Conservation (phyloP, 208 protist species). For the Leishmania aethiopica region DNA sequence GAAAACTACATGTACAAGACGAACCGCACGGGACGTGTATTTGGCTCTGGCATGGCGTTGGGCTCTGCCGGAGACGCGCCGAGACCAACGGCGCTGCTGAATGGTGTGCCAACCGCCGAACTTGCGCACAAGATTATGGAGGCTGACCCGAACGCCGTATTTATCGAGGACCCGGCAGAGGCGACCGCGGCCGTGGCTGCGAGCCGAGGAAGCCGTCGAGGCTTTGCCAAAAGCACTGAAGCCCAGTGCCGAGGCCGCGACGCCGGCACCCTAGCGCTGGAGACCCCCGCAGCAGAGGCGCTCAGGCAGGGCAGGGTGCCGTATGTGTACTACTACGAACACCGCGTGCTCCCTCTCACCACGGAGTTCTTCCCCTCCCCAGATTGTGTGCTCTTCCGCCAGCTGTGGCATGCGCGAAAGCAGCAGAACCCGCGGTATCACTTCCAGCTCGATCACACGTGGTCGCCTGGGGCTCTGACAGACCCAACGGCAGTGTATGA, state of each 20-base stretch:
- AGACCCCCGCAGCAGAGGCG: conserved; percentile 6
- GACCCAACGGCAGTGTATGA: conserved; percentile 52
- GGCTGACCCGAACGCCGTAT: conserved; percentile 7
- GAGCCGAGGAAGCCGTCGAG: conserved; percentile 1
- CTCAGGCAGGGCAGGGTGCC: conserved; percentile 12
- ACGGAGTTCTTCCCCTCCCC: conserved; percentile 48
- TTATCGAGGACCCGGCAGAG: conserved; percentile 20
- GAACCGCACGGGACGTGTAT: conserved; percentile 22
- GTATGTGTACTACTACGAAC: conserved; percentile 47
- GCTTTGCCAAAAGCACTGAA: neutral
- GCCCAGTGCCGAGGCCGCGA: neutral
- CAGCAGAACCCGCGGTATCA: conserved; percentile 61
- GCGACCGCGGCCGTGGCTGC: conserved; percentile 19
- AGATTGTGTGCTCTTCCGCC: conserved; percentile 45
- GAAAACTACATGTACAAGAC: conserved; percentile 36
- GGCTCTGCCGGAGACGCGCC: neutral
- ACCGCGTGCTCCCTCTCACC: conserved; percentile 55
- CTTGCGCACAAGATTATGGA: conserved; percentile 11
- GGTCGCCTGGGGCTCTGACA: conserved; percentile 43
- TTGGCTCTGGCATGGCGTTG: conserved; percentile 10
- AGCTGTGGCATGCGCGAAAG: conserved; percentile 43
- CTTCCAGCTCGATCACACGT: conserved; percentile 46
- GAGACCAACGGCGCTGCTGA: conserved; percentile 13
- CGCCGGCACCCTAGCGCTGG: neutral
- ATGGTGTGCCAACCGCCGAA: conserved; percentile 11